These are phyloP conservation scores for Cinchona pubescens DNA, from an alignment of 257 asterid genomes.

Conservation along the genomic window DNA sequence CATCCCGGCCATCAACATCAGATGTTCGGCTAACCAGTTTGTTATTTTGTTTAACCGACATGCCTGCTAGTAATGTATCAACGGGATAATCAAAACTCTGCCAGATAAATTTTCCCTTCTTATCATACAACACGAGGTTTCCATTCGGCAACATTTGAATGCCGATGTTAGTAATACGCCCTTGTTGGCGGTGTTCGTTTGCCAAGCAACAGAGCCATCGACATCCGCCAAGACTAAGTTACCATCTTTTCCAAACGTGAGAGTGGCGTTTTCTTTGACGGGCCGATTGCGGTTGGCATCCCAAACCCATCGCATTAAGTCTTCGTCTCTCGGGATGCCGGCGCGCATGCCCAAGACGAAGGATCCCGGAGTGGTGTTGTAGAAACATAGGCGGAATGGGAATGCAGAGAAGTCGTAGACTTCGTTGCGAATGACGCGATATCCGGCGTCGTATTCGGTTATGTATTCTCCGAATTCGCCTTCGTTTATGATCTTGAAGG, in stretches of 20 bases:
- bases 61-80: constrained; percentile 16
- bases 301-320: constrained; percentile 27
- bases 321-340: background rate
- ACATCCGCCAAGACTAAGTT: constrained; percentile 16
- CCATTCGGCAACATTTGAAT: constrained; percentile 14
- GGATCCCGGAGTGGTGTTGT: constrained; percentile 20
- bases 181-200: constrained; percentile 15
- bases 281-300: constrained; percentile 25
- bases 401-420: background rate
- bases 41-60: background rate
- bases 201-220: constrained; percentile 23
- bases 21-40: constrained; percentile 21
- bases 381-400: constrained; percentile 16
- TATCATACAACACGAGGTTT: constrained; percentile 16
- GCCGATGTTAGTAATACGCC: constrained; percentile 19
- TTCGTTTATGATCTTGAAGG: constrained; percentile 12
- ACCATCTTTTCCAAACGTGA: constrained; percentile 18
- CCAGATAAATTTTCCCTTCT: constrained; percentile 18
- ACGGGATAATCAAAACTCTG: constrained; percentile 28
- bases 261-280: constrained; percentile 22
- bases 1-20: constrained; percentile 7
- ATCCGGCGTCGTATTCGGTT: constrained; percentile 18
- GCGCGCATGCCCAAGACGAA: constrained; percentile 18
- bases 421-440: constrained; percentile 7
- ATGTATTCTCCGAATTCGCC: constrained; percentile 2